Evolutionary conservation across 2,329 filamentous ascomycete genomes (phyloP).

Genomic region (Tricladium varicosporioides): DNA sequence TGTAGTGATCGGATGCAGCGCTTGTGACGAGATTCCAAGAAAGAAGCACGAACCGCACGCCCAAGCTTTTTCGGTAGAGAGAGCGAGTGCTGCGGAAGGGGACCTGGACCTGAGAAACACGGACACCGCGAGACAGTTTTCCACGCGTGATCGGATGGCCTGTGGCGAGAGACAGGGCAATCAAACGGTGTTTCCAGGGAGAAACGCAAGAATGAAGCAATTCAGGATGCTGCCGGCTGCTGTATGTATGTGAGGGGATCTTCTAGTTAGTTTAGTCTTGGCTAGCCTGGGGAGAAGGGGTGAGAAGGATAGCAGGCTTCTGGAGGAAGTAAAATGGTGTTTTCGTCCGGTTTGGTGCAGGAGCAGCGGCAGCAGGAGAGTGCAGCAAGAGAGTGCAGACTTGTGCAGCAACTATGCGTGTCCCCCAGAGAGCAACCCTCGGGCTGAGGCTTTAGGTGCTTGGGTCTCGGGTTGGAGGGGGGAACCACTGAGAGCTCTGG

Average conservation of each 20-base stretch:
- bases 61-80: background rate
- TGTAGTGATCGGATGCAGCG: conserved; percentile 27
- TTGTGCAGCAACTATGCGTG: background rate
- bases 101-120: too few relatives aligned
- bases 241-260: too few relatives aligned
- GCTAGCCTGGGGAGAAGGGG: background rate
- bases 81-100: background rate
- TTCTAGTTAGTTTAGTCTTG: background rate
- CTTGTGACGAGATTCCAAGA: conserved; percentile 23
- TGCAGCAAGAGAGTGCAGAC: background rate
- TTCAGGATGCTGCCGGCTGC: background rate
- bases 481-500: background rate
- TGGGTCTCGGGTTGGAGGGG: too few relatives aligned
- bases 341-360: background rate
- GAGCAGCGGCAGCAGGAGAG: background rate
- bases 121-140: too few relatives aligned
- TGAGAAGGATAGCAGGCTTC: background rate
- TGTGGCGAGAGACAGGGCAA: background rate
- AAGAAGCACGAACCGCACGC: conserved; percentile 11
- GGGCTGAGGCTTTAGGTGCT: too few relatives aligned
- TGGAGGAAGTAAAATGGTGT: background rate
- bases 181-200: background rate
- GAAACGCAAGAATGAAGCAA: too few relatives aligned
- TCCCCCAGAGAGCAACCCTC: too few relatives aligned
- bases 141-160: background rate